Conservation (phyloP, 768 basidiomycete genomes). For the Gyrodon lividus region DNA sequence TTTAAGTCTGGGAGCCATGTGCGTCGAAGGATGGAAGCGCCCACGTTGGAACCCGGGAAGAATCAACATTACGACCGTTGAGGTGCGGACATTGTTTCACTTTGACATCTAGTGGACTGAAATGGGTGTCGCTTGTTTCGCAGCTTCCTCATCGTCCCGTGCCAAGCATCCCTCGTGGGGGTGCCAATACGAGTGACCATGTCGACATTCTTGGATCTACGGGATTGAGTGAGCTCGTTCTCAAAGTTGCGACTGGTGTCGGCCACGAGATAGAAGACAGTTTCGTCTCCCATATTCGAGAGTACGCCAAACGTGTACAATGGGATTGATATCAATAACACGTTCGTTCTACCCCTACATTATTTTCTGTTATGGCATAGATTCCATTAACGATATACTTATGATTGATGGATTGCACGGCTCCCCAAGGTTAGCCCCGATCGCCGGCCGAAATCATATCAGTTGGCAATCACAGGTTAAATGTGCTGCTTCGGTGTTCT, state of each 20-base stretch:
- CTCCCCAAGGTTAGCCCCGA: no score
- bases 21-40: slow-evolving; percentile 91
- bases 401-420: background rate
- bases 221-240: slow-evolving; percentile 82
- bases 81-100: slow-evolving; percentile 48
- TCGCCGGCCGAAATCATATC: slow-evolving; percentile 3
- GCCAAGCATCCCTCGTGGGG: slow-evolving; percentile 75
- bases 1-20: slow-evolving; percentile 91
- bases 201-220: slow-evolving; percentile 83
- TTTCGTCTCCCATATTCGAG: slow-evolving; percentile 74
- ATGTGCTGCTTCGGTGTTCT: slow-evolving; percentile 6
- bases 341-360: background rate
- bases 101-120: slow-evolving; percentile 2
- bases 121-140: slow-evolving; percentile 10
- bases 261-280: slow-evolving; percentile 68
- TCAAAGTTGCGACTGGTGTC: slow-evolving; percentile 85
- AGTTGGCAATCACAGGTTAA: background rate
- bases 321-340: slow-evolving; percentile 59
- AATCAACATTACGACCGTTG: slow-evolving; percentile 84
- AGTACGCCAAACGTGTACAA: slow-evolving; percentile 68
- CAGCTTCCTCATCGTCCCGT: slow-evolving; percentile 82
- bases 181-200: slow-evolving; percentile 89
- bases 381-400: no score
- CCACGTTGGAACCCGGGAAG: slow-evolving; percentile 88
- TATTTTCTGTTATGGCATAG: slow-evolving; percentile 4